Conservation (phyloP, 2,329 filamentous ascomycete species). For the Endoconidiophora laricicola region DNA sequence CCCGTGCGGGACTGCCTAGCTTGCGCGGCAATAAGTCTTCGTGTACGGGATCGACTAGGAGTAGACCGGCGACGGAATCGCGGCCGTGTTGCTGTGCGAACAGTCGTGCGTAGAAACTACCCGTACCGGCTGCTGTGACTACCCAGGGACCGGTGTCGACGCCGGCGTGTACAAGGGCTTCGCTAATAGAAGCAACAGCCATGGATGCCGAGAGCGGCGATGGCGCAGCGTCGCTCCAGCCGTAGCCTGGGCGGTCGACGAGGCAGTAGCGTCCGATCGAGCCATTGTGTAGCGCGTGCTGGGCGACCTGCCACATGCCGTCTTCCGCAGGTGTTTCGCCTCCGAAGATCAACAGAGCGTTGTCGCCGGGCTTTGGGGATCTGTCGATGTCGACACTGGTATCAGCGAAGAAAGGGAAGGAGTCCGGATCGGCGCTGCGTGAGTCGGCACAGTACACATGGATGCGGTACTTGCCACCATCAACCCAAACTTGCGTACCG, state of each 20-base stretch:
- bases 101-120: constrained; percentile 76
- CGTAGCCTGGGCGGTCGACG: constrained; percentile 80
- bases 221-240: constrained; percentile 77
- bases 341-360: constrained; percentile 62
- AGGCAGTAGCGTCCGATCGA: constrained; percentile 86
- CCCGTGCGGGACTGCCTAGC: constrained; percentile 1
- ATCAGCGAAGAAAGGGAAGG: neutral
- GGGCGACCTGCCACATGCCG: constrained; percentile 64
- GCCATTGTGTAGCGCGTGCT: constrained; percentile 58
- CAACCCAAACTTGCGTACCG: constrained; percentile 64
- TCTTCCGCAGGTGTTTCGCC: constrained; percentile 67
- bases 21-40: constrained; percentile 29
- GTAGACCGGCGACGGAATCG: constrained; percentile 52
- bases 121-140: constrained; percentile 69
- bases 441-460: constrained; percentile 59
- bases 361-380: constrained; percentile 32
- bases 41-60: constrained; percentile 78
- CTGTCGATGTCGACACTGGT: too few relatives aligned
- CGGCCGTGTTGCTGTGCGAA: constrained; percentile 70
- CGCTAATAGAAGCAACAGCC: constrained; percentile 74
- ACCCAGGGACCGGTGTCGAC: constrained; percentile 74
- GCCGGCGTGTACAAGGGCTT: constrained; percentile 63
- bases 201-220: constrained; percentile 88
- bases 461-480: constrained; percentile 68
- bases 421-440: neutral